Conservation (phyloP, 345 rosid species). For the Hibiscus trionum region DNA sequence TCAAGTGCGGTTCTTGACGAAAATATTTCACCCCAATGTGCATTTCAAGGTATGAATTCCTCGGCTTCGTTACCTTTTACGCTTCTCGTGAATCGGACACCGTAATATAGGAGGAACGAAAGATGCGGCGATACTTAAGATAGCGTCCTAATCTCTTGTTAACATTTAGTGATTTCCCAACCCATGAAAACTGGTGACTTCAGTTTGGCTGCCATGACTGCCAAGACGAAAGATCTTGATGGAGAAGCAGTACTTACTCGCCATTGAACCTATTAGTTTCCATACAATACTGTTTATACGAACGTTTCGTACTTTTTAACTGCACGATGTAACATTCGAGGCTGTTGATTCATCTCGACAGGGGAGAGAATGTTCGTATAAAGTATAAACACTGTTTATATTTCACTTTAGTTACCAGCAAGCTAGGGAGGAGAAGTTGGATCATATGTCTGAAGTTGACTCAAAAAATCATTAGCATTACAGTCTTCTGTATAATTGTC, state of each 20-base stretch:
- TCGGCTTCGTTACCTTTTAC: not conserved
- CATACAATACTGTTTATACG: no score
- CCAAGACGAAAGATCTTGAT: no score
- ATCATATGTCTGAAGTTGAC: not conserved
- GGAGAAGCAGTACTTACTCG: no score
- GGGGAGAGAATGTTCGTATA: not conserved
- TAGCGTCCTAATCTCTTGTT: not conserved
- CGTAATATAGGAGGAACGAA: not conserved
- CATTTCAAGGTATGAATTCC: conserved; percentile 69
- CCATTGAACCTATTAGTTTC: no score
- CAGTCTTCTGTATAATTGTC: not conserved
- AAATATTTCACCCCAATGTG: conserved; percentile 96
- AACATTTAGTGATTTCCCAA: no score
- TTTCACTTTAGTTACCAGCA: not conserved
- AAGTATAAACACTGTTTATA: not conserved
- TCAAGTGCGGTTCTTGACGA: conserved; percentile 93
- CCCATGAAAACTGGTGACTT: no score
- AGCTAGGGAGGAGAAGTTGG: not conserved
- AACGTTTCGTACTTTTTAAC: not conserved
- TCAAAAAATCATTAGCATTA: not conserved
- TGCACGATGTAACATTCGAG: not conserved
- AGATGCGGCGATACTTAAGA: not conserved
- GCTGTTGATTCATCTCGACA: conserved; percentile 1
- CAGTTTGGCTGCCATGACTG: no score
- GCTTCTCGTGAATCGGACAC: not conserved